phyloP scores from a whole-genome alignment of 306 rosid species.

The Astragalus glycyphyllos region DNA sequence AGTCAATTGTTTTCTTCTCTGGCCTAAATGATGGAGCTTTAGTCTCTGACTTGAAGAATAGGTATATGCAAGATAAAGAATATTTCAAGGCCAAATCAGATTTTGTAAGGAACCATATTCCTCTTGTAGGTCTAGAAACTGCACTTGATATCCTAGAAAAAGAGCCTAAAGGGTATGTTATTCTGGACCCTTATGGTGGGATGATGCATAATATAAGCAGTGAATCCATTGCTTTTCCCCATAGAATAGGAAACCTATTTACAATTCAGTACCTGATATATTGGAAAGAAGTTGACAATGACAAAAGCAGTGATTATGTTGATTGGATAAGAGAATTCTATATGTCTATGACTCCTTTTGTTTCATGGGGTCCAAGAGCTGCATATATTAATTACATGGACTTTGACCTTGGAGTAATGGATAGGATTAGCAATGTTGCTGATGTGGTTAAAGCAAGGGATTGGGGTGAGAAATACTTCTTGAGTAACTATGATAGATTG shows the following conservation, averaged over 20 bases:
- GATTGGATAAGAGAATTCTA: conserved; percentile 71
- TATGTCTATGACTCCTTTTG: conserved; percentile 62
- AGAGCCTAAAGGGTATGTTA: conserved; percentile 64
- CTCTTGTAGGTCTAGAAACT: conserved; percentile 52
- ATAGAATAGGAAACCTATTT: conserved; percentile 69
- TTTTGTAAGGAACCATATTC: conserved; percentile 53
- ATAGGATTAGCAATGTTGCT: conserved; percentile 29
- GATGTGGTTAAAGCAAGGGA: conserved; percentile 57
- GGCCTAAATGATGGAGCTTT: conserved; percentile 54
- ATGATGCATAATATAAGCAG: conserved; percentile 64
- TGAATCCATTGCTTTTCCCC: conserved; percentile 76
- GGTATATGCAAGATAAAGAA: conserved; percentile 52
- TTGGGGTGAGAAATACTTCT: conserved; percentile 84
- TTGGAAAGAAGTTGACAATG: conserved; percentile 62
- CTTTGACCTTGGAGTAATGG: conserved; percentile 71
- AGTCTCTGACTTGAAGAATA: conserved; percentile 55
- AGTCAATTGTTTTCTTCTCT: conserved; percentile 70
- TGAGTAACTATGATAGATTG: conserved; percentile 74
- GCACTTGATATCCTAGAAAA: conserved; percentile 57
- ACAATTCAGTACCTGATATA: conserved; percentile 70
- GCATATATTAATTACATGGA: conserved; percentile 79
- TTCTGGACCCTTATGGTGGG: conserved; percentile 80
- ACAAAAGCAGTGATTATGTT: conserved; percentile 53
- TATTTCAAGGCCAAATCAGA: conserved; percentile 84
- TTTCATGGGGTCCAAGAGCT: conserved; percentile 79